These are phyloP conservation scores for Vigna reflexopilosa DNA, from an alignment of 306 rosid genomes.

Conservation along the genomic window DNA sequence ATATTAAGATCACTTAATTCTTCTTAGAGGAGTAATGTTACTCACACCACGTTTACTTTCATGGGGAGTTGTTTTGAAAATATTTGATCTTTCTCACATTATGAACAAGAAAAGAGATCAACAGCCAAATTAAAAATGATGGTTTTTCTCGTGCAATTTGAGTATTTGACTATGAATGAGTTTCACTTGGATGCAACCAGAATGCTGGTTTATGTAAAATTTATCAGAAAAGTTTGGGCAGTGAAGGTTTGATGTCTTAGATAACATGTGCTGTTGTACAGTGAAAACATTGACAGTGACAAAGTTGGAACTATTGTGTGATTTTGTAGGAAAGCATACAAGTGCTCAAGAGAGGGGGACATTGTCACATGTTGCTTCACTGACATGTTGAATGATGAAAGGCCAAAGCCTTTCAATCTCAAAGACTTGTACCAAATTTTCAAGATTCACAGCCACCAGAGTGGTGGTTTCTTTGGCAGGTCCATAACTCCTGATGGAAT, in stretches of 20 bases:
- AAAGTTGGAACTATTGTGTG: constrained; percentile 24
- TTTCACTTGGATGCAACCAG: constrained; percentile 33
- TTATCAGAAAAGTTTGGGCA: neutral
- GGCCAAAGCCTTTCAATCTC: constrained; percentile 64
- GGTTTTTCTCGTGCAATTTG: neutral
- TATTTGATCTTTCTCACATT: no score
- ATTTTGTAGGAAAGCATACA: constrained; percentile 76
- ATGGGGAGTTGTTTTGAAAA: neutral
- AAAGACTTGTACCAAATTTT: constrained; percentile 77
- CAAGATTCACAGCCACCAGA: constrained; percentile 67
- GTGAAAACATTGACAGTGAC: neutral
- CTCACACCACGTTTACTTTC: neutral
- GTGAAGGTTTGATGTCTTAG: neutral
- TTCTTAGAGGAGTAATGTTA: neutral
- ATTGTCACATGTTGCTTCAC: constrained; percentile 69
- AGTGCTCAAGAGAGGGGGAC: constrained; percentile 71
- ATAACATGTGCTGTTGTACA: neutral
- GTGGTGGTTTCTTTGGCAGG: constrained; percentile 75
- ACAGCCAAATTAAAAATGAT: neutral
- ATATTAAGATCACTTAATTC: neutral
- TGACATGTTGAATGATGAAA: constrained; percentile 65
- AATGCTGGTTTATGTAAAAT: neutral
- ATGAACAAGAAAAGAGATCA: neutral
- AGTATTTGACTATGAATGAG: neutral
- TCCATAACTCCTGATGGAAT: constrained; percentile 79